Base-by-base conservation (phyloP, 495 filamentous ascomycete genomes). In the Penicillium bialowiezense region DNA sequence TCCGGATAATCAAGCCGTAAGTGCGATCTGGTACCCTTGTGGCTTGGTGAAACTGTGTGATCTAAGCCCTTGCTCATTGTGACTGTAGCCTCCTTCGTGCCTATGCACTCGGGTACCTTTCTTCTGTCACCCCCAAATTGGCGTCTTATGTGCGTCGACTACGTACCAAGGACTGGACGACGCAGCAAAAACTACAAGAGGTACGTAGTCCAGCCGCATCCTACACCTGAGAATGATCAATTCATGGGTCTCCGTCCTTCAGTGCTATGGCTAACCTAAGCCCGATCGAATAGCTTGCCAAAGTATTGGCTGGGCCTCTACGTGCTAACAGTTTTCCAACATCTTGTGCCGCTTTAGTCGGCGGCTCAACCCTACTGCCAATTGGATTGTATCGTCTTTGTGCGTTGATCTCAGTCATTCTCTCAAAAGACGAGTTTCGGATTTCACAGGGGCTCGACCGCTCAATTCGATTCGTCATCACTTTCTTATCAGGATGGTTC, bases 271-370 rank as follows among this genome's bases (percentile, higher is more conserved):
- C 53, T 60, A 20, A 60, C 50, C 18, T 24, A 23, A 5, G 41
- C 32, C 23, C 17, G 21, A 48, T 34, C 17, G 21, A 48, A 39
- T 44, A 78, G 74, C 44, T 77, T 34, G 51, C 50, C 38, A 58
- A 53, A 19, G 58, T 73, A 40, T 51, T 80, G 21, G 62, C 59
- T 31, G 57, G 60, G 44, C 56, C 73, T 41, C 41, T 77, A 19
- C 69, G 69, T 18, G 36, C 69, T 17, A 64, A 74, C 56, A 68
- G 85, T 32, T 93, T 96, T 59, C 88, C 91, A 24, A 82, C 89
- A 5, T 93, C 90, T 62, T 95, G 91, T 68, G 91, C 80, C 9
- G 67, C 75, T 13, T 67, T 93, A 14, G 79, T 92, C 37, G 89
- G 88, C 29, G 87, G 88, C 23, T 89, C 85, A 50, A 89, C 86